These are phyloP conservation scores for Saccharomycopsis selenospora DNA, from an alignment of 805 yeast species.

Conservation along the genomic window DNA sequence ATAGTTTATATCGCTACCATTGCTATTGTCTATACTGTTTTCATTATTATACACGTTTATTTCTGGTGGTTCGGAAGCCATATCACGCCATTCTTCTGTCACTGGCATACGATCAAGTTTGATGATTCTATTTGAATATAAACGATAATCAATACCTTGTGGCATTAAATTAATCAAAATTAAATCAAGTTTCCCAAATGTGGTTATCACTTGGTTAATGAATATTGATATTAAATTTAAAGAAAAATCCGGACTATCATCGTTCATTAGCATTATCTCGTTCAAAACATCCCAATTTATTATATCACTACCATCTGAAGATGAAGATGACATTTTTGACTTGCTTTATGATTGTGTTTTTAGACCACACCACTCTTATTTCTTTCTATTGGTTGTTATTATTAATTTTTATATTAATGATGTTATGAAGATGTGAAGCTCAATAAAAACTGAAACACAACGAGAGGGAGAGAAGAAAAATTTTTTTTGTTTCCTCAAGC, in stretches of 20 bases:
- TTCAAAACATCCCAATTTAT: constrained; percentile 85
- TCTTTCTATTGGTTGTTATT: too few relatives aligned
- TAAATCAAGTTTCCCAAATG: constrained; percentile 63
- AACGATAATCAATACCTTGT: constrained; percentile 12
- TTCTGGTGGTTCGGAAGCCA: constrained; percentile 18
- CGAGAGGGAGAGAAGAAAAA: too few relatives aligned
- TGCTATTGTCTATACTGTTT: constrained; percentile 1
- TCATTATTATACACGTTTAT: background rate
- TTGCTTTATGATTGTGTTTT: too few relatives aligned
- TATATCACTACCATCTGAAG: constrained; percentile 41
- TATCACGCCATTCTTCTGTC: constrained; percentile 18
- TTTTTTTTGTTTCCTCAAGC: too few relatives aligned
- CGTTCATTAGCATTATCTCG: constrained; percentile 91
- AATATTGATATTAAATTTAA: constrained; percentile 71
- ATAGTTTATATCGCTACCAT: background rate
- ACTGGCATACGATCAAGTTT: constrained; percentile 11
- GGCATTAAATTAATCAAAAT: constrained; percentile 32
- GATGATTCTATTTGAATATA: constrained; percentile 10
- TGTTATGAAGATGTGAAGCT: too few relatives aligned
- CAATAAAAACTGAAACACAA: too few relatives aligned
- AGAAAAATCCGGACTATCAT: constrained; percentile 90
- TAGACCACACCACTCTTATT: too few relatives aligned
- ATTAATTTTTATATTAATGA: too few relatives aligned
- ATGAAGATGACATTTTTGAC: too few relatives aligned
- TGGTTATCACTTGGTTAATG: constrained; percentile 81